Conservation (phyloP, 257 asterid genomes). For the Penstemon newberryi region DNA sequence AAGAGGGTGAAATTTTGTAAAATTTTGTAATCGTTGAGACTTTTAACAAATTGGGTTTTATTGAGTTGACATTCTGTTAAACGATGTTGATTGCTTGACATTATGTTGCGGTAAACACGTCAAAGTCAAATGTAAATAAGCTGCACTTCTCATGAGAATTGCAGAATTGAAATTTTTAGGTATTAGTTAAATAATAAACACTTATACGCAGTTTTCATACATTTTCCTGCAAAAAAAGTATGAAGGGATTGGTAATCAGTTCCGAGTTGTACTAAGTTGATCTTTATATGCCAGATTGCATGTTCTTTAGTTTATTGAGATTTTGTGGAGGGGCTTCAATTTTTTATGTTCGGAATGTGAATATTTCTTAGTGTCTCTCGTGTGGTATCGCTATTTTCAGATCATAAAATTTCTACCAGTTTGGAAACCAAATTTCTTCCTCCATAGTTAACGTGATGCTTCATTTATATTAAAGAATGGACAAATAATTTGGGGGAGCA, state of each 20-base stretch:
- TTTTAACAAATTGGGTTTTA: too few species aligned
- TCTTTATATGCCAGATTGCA: background rate
- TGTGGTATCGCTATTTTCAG: too few species aligned
- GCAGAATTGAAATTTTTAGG: background rate
- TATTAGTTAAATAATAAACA: conserved; percentile 12
- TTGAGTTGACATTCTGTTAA: too few species aligned
- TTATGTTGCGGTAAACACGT: background rate
- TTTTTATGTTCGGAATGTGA: conserved; percentile 9
- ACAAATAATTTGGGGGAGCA: too few species aligned
- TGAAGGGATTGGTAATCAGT: background rate
- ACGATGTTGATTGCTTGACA: too few species aligned
- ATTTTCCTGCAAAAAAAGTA: too few species aligned
- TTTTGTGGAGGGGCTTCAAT: background rate
- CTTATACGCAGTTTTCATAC: background rate
- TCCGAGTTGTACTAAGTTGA: background rate
- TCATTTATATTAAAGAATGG: too few species aligned
- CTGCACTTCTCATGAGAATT: background rate
- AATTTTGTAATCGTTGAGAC: too few species aligned
- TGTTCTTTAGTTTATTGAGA: conserved; percentile 16
- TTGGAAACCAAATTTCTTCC: too few species aligned
- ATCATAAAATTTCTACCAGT: too few species aligned
- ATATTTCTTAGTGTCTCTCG: background rate
- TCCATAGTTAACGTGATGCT: too few species aligned
- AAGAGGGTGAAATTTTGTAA: too few species aligned
- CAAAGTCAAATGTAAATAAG: background rate